A percentile compares a stretch with the other conserved stretches of the same genome.
These are phyloP conservation scores for Clonostachys rhizophaga DNA, from an alignment of 2,329 filamentous ascomycete species.

Conservation along the genomic window DNA sequence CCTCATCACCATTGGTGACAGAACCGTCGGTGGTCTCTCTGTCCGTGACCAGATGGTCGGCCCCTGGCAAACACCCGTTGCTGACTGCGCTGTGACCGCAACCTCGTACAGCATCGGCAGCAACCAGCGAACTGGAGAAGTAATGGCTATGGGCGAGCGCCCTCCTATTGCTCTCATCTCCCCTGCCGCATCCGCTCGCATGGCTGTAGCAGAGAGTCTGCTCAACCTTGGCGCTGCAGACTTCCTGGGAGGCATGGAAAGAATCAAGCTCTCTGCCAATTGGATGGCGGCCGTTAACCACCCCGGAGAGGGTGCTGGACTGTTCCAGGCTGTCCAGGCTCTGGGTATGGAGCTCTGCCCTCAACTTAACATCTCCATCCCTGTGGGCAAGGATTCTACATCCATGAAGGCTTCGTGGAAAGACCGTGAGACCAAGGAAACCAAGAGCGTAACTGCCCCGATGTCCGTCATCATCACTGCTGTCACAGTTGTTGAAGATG, in stretches of 20 bases:
- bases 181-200: conserved; percentile 83
- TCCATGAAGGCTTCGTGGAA: conserved; percentile 99
- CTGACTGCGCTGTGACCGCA: conserved; percentile 89
- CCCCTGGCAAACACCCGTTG: conserved; percentile 90
- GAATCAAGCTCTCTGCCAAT: conserved; percentile 88
- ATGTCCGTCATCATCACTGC: conserved; percentile 89
- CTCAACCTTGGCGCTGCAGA: conserved; percentile 85
- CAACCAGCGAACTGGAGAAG: conserved; percentile 77
- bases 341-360: conserved; percentile 92
- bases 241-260: conserved; percentile 65
- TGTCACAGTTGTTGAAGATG: conserved; percentile 78
- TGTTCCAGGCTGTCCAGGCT: conserved; percentile 91
- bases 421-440: conserved; percentile 58
- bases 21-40: conserved; percentile 85
- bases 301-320: conserved; percentile 82
- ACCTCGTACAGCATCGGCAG: conserved; percentile 66
- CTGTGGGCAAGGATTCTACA: conserved; percentile 96
- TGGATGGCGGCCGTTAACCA: conserved; percentile 99
- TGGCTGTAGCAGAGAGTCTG: conserved; percentile 92
- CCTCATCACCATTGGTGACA: conserved; percentile 92
- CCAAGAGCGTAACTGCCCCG: conserved; percentile 86
- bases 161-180: conserved; percentile 86
- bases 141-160: conserved; percentile 97
- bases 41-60: conserved; percentile 94
- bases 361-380: conserved; percentile 84